Evolutionary conservation across 2,329 filamentous ascomycete genomes (phyloP).

Genomic region (Colletotrichum incanum): DNA sequence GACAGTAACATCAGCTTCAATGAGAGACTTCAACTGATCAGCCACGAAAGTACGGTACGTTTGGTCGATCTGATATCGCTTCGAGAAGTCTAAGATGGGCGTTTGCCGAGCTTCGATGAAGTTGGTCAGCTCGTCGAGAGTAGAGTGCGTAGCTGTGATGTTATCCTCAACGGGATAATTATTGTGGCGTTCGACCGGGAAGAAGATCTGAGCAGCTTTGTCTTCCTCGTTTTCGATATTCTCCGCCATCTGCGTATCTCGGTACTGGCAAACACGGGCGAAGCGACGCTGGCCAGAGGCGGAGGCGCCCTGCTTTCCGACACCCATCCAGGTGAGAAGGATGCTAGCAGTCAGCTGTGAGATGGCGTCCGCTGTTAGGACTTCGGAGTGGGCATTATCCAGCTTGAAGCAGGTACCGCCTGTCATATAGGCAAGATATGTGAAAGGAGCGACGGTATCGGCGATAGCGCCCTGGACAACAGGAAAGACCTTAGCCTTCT

Average conservation of each 20-base stretch:
- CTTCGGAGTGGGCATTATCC: conserved; percentile 42
- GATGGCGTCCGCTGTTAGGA: conserved; percentile 48
- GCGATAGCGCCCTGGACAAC: conserved; percentile 51
- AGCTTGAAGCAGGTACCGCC: conserved; percentile 58
- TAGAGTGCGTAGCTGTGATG: conserved; percentile 43
- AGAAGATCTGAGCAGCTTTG: conserved; percentile 6
- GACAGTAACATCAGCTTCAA: conserved; percentile 58
- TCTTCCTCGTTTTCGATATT: conserved; percentile 22
- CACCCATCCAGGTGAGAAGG: conserved; percentile 62
- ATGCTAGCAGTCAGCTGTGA: conserved; percentile 59
- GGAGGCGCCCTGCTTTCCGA: conserved; percentile 47
- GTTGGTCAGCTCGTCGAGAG: conserved; percentile 46
- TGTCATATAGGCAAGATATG: conserved; percentile 60
- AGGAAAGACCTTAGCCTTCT: conserved; percentile 61
- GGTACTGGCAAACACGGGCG: conserved; percentile 19
- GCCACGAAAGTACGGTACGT: conserved; percentile 57
- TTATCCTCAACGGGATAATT: neutral
- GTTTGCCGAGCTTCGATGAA: conserved; percentile 47
- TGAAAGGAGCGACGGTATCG: conserved; percentile 53
- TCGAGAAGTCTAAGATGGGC: conserved; percentile 54
- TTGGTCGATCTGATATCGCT: conserved; percentile 57
- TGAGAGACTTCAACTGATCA: conserved; percentile 59
- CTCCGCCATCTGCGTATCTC: neutral
- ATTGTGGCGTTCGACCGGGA: neutral
- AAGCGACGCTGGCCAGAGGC: conserved; percentile 12